These are phyloP conservation scores for Microsporum ferrugineum DNA, from an alignment of 2,329 filamentous ascomycete genomes.

Conservation along the genomic window DNA sequence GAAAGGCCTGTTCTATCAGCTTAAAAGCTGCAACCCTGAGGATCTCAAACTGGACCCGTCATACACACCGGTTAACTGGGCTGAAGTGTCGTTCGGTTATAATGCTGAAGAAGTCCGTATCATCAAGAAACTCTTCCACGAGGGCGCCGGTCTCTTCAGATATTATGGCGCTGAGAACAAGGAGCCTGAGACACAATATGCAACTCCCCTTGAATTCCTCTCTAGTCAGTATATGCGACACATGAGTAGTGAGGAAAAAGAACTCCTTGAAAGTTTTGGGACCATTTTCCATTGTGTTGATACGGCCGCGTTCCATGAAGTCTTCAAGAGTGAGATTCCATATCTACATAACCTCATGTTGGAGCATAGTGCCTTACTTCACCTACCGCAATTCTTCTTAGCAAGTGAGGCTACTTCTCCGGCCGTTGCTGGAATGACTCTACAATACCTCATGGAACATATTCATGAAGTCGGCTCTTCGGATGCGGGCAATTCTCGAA, in stretches of 20 bases:
- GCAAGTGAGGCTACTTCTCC: conserved; percentile 97
- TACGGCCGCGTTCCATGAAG: conserved; percentile 94
- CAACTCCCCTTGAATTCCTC: conserved; percentile 81
- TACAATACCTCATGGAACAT: conserved; percentile 93
- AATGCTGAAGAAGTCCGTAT: conserved; percentile 94
- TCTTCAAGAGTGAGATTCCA: conserved; percentile 94
- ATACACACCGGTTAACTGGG: conserved; percentile 80
- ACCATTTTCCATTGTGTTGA: conserved; percentile 98
- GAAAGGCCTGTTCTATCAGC: conserved; percentile 91
- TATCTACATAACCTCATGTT: conserved; percentile 97
- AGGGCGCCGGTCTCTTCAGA: conserved; percentile 89
- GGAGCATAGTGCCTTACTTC: conserved; percentile 83
- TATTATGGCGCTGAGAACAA: conserved; percentile 90
- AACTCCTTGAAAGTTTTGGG: conserved; percentile 90
- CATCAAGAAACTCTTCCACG: conserved; percentile 91
- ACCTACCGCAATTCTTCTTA: conserved; percentile 95
- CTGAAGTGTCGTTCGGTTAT: conserved; percentile 91
- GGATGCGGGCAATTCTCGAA: conserved; percentile 84
- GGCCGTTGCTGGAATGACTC: conserved; percentile 93
- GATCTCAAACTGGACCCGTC: conserved; percentile 58
- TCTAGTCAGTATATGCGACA: conserved; percentile 91
- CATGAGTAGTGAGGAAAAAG: conserved; percentile 91
- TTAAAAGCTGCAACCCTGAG: conserved; percentile 74
- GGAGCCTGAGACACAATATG: conserved; percentile 57
- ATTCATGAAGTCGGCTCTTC: conserved; percentile 90